A percentile compares a stretch with the other conserved stretches of the same genome.
Evolutionary conservation across 116 monocot species (phyloP).

Genomic region (Thalassia testudinum): DNA sequence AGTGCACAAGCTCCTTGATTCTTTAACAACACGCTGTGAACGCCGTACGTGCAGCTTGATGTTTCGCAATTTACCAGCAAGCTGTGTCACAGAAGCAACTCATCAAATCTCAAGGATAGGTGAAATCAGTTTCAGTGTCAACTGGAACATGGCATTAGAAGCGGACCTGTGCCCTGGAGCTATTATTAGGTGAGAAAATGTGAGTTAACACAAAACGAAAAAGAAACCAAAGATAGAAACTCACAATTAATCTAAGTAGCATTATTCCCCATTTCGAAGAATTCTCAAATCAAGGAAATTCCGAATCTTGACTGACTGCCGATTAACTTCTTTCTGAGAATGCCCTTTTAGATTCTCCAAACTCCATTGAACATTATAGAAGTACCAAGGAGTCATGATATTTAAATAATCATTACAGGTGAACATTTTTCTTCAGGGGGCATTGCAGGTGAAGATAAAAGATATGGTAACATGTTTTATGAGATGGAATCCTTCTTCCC

Average conservation of each 20-base stretch:
- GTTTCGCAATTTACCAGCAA: constrained; percentile 71
- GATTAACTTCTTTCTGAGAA: no score
- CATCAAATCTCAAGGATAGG: not conserved
- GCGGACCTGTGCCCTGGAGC: not conserved
- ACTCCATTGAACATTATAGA: no score
- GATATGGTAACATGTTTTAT: no score
- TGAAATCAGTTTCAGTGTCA: not conserved
- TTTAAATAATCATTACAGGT: no score
- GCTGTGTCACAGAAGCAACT: no score
- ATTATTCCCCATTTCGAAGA: not conserved
- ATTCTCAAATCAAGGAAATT: not conserved
- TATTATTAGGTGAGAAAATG: not conserved
- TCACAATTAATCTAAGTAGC: no score
- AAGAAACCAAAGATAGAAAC: not conserved
- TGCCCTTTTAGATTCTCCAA: no score
- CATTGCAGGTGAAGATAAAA: no score
- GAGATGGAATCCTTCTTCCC: no score
- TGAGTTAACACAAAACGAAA: not conserved
- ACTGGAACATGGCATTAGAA: not conserved
- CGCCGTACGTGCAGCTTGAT: constrained; percentile 56
- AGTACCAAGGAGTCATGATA: no score
- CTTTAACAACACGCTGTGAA: constrained; percentile 52
- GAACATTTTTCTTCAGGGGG: no score
- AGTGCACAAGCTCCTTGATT: constrained; percentile 56
- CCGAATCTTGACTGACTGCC: no score